Evolutionary conservation across 2,329 filamentous ascomycete species (phyloP).

Genomic region (Calycina herbarum): DNA sequence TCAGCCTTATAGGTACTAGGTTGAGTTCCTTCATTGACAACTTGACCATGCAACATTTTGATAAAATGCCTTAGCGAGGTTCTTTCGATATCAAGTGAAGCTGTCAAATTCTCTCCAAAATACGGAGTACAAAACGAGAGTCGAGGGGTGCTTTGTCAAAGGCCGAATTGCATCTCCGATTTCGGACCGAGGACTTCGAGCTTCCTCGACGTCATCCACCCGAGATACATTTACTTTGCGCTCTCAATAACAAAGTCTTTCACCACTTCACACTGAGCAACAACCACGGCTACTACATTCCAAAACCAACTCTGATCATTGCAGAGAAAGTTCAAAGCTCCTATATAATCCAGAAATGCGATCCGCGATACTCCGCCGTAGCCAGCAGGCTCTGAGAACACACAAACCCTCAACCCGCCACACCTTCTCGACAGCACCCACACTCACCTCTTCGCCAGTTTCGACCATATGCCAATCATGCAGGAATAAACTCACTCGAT

Average conservation of each 20-base stretch:
- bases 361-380: constrained; percentile 15
- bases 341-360: constrained; percentile 17
- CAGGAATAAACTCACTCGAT: not conserved
- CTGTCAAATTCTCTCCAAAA: not conserved
- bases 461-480: constrained; percentile 19
- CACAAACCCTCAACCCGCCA: constrained; percentile 17
- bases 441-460: not conserved
- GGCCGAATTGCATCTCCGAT: not conserved
- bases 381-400: constrained; percentile 12
- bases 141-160: not conserved
- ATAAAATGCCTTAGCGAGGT: no score
- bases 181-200: not conserved
- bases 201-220: not conserved
- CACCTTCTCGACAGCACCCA: constrained; percentile 13
- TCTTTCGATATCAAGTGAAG: not conserved
- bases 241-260: not conserved
- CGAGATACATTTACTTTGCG: not conserved
- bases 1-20: not conserved
- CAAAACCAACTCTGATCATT: not conserved
- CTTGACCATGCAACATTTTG: no score
- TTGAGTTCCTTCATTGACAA: not conserved
- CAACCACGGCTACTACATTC: not conserved
- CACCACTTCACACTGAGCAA: not conserved
- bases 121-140: not conserved
- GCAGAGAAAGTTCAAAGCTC: not conserved